Percentiles rank a stretch among this genome's conserved stretches.
These are phyloP conservation scores for Rhizopogon vulgaris DNA, from an alignment of 768 basidiomycete genomes.

Conservation along the genomic window DNA sequence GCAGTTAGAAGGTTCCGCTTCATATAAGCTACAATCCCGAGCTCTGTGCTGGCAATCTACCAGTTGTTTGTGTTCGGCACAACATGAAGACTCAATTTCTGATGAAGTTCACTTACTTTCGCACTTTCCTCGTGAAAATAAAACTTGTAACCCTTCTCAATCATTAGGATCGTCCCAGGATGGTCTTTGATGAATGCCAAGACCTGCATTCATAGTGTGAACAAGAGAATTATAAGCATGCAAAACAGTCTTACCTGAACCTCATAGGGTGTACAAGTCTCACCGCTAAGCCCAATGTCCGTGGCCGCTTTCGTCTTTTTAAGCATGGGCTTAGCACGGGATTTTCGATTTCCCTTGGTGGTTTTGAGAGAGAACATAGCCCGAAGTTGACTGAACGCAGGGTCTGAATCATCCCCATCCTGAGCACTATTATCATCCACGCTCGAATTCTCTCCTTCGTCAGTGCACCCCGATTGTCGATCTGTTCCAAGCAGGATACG, in stretches of 20 bases:
- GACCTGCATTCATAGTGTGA: constrained; percentile 11
- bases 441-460: constrained; percentile 15
- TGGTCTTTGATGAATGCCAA: constrained; percentile 58
- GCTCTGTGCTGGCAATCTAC: constrained; percentile 67
- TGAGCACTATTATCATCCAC: constrained; percentile 20
- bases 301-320: constrained; percentile 32
- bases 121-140: constrained; percentile 84
- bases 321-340: constrained; percentile 18
- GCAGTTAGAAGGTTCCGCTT: constrained; percentile 73
- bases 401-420: constrained; percentile 38
- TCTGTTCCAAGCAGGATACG: constrained; percentile 45
- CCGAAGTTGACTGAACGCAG: constrained; percentile 40
- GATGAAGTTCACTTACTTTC: constrained; percentile 36
- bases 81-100: background rate
- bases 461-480: constrained; percentile 5
- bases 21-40: constrained; percentile 70
- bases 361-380: constrained; percentile 38
- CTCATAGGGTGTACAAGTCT: constrained; percentile 73
- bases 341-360: constrained; percentile 31
- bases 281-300: constrained; percentile 57
- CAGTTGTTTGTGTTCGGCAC: constrained; percentile 8
- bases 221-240: background rate
- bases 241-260: constrained; percentile 43
- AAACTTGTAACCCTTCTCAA: constrained; percentile 83
- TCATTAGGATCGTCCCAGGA: constrained; percentile 62